Evolutionary conservation across 495 filamentous ascomycete species (phyloP), one percentile per base, ranked within the genome.

Genomic region (Copromyces sp.): DNA sequence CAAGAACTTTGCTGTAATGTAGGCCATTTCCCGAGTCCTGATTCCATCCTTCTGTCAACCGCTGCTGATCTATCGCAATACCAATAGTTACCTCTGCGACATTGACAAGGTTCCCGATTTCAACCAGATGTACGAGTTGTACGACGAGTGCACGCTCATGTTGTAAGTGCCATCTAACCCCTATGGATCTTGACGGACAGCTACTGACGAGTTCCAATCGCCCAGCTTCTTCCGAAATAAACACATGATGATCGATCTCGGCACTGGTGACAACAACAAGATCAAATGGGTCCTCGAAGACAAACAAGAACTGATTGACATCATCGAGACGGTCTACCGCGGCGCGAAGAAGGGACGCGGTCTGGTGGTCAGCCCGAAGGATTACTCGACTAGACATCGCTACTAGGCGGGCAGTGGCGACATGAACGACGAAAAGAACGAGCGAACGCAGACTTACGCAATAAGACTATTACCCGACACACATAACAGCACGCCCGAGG

Each of bases 231-330:
- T 94, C 83, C 88, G 95, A 68, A 98, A 98, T 80, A 98, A 98
- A 82, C 94, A 98, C 81, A 98, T 99, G 91, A 95, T 96, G 93
- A 94, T 91, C 80, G 95, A 98, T 89, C 95, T 97, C 75, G 95
- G 95, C 14, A 98, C 96, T 6, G 95, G 95, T 76, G 97, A 99
- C 83, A 99, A 99, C 81, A 98, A 99, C 82, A 97, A 97, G 81
- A 77, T 80, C 39, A 98, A 98, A 82, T 98, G 93, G 90, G 94
- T 98, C 45, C 82, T 98, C 71, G 95, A 98, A 82, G 95, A 99
- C 79, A 98, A 99, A 83, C 95, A 99, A 81, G 95, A 99, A 83
- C 82, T 99, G 78, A 98, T 99, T 77, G 96, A 98, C 82, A 98
- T 99, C 78, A 91, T 98, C 78, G 96, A 99, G 83, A 97, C 94